A percentile compares a stretch with the other conserved stretches of the same genome.
These are phyloP conservation scores for Dendrobium huoshanense DNA, from an alignment of 106 monocot genomes.

Conservation along the genomic window DNA sequence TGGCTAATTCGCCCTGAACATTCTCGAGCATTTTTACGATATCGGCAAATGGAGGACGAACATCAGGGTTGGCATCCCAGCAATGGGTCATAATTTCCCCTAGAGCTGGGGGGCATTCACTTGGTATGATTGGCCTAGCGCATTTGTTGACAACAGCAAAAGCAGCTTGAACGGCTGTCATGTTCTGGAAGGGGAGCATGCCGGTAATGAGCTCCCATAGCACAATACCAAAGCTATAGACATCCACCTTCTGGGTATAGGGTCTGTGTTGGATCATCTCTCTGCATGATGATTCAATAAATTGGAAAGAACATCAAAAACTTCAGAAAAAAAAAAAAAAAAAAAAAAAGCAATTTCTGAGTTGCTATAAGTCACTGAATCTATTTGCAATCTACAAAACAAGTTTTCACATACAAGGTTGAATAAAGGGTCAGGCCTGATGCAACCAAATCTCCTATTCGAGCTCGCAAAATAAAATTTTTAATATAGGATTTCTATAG, in stretches of 20 bases:
- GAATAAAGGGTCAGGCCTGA: too few relatives aligned
- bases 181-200: constrained; percentile 27
- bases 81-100: constrained; percentile 31
- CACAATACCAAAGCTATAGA: constrained; percentile 38
- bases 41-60: constrained; percentile 21
- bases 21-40: constrained; percentile 21
- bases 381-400: too few relatives aligned
- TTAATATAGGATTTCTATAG: too few relatives aligned
- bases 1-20: constrained; percentile 4
- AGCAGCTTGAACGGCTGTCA: constrained; percentile 38
- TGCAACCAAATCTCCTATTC: too few relatives aligned
- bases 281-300: background rate
- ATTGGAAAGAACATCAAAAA: background rate
- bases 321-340: too few relatives aligned
- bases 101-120: constrained; percentile 18
- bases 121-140: constrained; percentile 23
- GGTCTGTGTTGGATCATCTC: constrained; percentile 36
- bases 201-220: constrained; percentile 38
- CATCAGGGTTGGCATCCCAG: constrained; percentile 31
- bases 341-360: too few relatives aligned
- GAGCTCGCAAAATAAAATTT: too few relatives aligned
- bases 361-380: too few relatives aligned
- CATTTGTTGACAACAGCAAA: constrained; percentile 42
- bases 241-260: constrained; percentile 32
- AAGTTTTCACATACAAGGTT: too few relatives aligned